These are phyloP conservation scores for Silene coronaria DNA, from an alignment of 179 eudicot species.

Conservation along the genomic window DNA sequence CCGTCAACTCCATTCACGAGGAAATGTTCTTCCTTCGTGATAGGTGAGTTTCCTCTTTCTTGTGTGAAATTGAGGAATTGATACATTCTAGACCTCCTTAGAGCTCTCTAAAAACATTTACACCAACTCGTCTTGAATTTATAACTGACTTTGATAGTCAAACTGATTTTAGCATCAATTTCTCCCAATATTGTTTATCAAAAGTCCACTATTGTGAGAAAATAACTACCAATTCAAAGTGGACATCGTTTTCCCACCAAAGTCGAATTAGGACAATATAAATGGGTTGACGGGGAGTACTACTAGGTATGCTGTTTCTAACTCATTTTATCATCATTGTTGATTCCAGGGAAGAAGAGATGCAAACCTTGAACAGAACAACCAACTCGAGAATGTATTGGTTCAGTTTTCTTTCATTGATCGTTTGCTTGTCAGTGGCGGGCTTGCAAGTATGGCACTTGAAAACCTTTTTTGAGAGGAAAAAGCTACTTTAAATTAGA, in stretches of 20 bases:
- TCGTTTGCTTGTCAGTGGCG: conserved; percentile 61
- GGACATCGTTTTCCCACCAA: no score
- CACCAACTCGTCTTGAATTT: no score
- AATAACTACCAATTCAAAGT: no score
- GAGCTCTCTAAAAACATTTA: no score
- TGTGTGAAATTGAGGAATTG: neutral
- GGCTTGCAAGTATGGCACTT: conserved; percentile 69
- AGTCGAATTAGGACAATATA: neutral
- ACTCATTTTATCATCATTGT: neutral
- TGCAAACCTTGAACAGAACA: conserved; percentile 60
- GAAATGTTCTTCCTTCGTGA: conserved; percentile 93
- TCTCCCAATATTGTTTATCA: no score
- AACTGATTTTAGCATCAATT: no score
- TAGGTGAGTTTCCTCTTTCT: conserved; percentile 41
- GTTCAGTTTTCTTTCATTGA: conserved; percentile 64
- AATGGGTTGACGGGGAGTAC: no score
- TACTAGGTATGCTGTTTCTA: neutral
- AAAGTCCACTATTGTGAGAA: no score
- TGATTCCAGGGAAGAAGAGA: conserved; percentile 69
- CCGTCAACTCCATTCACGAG: conserved; percentile 65
- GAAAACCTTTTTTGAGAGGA: conserved; percentile 76
- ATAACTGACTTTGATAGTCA: no score
- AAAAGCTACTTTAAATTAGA: conserved; percentile 62
- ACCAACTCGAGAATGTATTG: conserved; percentile 77
- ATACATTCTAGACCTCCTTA: neutral